Evolutionary conservation across 2,329 filamentous ascomycete genomes (phyloP), one percentile per base, ranked within the genome.

Genomic region (Aspergillus pseudoglaucus): DNA sequence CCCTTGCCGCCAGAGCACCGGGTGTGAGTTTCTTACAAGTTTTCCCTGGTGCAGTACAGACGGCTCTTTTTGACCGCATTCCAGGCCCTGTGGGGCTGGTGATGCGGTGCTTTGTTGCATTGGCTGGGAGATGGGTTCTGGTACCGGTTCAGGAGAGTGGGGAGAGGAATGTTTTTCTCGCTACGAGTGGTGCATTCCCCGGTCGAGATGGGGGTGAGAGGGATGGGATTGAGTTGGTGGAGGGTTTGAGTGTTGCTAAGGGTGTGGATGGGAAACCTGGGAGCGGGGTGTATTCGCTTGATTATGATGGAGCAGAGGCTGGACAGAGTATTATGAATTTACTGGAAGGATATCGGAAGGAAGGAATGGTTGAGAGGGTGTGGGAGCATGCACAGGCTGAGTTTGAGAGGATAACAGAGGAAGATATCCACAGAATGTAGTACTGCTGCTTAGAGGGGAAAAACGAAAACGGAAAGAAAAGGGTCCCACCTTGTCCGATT

Each of bases 1-100:
- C 66, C 14, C 58, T 81, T 2, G 73, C 77, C 0, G 58, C 66
- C 2, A 58, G 67, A 40, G 70, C 74, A n/a, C 74, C 77, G 2
- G 65, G 66, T 20, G 70, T 74, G 0, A 70, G 69, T 6, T 79
- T 79, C 59, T 56, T 73, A 6, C 75, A 80, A 46, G 65, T 70
- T 3, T 75, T 65, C 49, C 76, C 76, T 0, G 72, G 73, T 4
- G 51, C 67, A 3, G 75, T 79, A 18, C 70, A 73, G 45, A 76
- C 73, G 0, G 70, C 68, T 1, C 62, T 75, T 60, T 43, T 60
- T 57, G 32, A 50, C 8, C 50, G 51, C 17, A 47, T 46, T 2
- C 33, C 39, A 30, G 39, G 27, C 15, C 7, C 53, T 7, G 4
- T 38, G 23, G 47, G 22, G 4, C 25, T 48, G 18, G 1, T 53